Base-by-base conservation (phyloP, 2,329 filamentous ascomycete genomes). In the Verticillium klebahnii region DNA sequence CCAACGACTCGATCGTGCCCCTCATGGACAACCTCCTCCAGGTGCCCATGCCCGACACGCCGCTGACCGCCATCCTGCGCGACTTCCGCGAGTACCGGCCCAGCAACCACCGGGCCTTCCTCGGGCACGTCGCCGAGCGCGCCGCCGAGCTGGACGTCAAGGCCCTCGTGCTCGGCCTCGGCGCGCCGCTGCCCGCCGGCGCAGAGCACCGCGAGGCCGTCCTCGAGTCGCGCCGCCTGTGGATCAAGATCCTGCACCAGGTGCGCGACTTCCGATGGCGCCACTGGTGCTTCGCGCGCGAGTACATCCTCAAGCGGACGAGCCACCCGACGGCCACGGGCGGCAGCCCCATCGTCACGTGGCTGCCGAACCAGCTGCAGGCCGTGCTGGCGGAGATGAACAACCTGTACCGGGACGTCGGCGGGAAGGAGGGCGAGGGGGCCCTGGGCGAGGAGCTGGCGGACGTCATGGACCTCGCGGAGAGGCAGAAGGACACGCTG, bases 1-100 rank as follows among this genome's bases (percentile, higher is more conserved):
- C 94, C 67, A 97, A 97, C 73, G 94, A 98, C 78, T 91, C 89
- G 78, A 97, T 98, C 82, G 89, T 96, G 60, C 93, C 94, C 3
- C 85, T 97, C 3, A 87, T 94, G 70, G 94, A 97, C 75, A 93
- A 94, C 73, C 83, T 97, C 59, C 84, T 95, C 62, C 85, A 95
- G 73, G 88, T 97, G 55, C 82, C 87, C 65, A 96, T 97, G 92
- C 94, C 94, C 1, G 80, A 87, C 60, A 97, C 93, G 5, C 94
- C 94, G 0, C 85, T 97, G 56, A 97, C 93, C 0, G 87, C 89
- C 61, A 97, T 97, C 72, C 83, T 97, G 23, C 81, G 87, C 66
- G 94, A 97, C 74, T 98, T 98, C 81, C 86, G 93, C 65, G 83
- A 89, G 71, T 97, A 97, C 75, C 85, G 94, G 0, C 94, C 94